Evolutionary conservation across 208 protist species (phyloP).

Genomic region (Zelonia costaricensis): DNA sequence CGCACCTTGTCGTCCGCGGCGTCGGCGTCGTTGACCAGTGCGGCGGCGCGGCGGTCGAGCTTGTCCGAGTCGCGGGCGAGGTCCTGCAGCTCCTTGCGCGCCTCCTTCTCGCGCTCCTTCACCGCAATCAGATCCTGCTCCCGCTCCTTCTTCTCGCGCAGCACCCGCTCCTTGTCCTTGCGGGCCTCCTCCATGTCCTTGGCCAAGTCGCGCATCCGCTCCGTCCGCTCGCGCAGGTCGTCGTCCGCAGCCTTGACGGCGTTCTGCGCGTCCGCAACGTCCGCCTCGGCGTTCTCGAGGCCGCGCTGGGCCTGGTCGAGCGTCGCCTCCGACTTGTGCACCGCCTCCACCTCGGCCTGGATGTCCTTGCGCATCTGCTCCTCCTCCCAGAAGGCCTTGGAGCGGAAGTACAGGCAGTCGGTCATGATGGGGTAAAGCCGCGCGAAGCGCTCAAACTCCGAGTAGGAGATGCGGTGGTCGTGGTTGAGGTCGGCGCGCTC

Average conservation of each 20-base stretch:
- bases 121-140: constrained; percentile 70
- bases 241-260: constrained; percentile 66
- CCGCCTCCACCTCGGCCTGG: constrained; percentile 72
- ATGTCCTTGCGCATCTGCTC: constrained; percentile 86
- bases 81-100: constrained; percentile 76
- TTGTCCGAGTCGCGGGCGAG: constrained; percentile 75
- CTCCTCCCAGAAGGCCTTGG: constrained; percentile 92
- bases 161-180: constrained; percentile 70
- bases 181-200: constrained; percentile 81
- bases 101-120: constrained; percentile 77
- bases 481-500: constrained; percentile 82
- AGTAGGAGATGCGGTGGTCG: constrained; percentile 82
- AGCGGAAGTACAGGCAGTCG: constrained; percentile 91
- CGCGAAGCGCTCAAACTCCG: constrained; percentile 91
- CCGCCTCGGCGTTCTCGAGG: constrained; percentile 52
- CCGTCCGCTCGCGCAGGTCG: constrained; percentile 76
- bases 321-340: constrained; percentile 54
- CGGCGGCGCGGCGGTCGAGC: constrained; percentile 63
- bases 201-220: constrained; percentile 82
- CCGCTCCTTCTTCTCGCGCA: constrained; percentile 83
- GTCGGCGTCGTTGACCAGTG: constrained; percentile 59
- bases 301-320: constrained; percentile 62
- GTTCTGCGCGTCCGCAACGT: constrained; percentile 61
- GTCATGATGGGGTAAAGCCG: constrained; percentile 90
- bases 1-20: constrained; percentile 87